phyloP scores from a whole-genome alignment of 1,139 yeast species.

The Kazachstania sp. region DNA sequence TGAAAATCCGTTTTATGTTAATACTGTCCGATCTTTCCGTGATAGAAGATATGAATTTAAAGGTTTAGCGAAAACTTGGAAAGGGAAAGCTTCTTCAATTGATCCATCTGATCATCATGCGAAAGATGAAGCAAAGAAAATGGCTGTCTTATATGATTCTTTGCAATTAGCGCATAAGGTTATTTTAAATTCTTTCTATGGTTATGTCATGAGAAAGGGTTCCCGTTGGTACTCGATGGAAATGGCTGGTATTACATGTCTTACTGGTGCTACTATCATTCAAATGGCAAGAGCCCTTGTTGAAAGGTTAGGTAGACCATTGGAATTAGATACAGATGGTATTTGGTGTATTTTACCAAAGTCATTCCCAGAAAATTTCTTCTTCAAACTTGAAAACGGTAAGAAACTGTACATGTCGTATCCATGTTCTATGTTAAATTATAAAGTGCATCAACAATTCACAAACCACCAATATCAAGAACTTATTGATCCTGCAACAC shows the following conservation, averaged over 20 bases:
- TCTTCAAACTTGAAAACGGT: slow-evolving; percentile 66
- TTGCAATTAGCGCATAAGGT: slow-evolving; percentile 95
- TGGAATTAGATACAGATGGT: slow-evolving; percentile 97
- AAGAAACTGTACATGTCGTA: slow-evolving; percentile 72
- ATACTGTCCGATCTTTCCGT: slow-evolving; percentile 89
- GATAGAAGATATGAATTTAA: slow-evolving; percentile 96
- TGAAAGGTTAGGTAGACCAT: slow-evolving; percentile 91
- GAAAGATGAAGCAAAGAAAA: slow-evolving; percentile 78
- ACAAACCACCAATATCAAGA: slow-evolving; percentile 95
- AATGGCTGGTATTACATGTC: slow-evolving; percentile 98
- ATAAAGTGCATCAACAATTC: slow-evolving; percentile 80
- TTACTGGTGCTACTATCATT: slow-evolving; percentile 95
- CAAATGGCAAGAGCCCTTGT: slow-evolving; percentile 93
- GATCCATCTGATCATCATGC: slow-evolving; percentile 47
- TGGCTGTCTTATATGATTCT: slow-evolving; percentile 91
- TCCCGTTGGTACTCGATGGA: slow-evolving; percentile 99
- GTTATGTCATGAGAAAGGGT: slow-evolving; percentile 98
- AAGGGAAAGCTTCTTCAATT: slow-evolving; percentile 60
- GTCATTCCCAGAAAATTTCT: slow-evolving; percentile 85
- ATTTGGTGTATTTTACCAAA: slow-evolving; percentile 97
- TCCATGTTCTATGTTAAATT: slow-evolving; percentile 95
- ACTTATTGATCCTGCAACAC: slow-evolving; percentile 56
- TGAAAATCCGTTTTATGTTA: slow-evolving; percentile 93
- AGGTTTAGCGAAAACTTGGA: slow-evolving; percentile 91
- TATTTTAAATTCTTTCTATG: slow-evolving; percentile 91